Evolutionary conservation across 2,329 filamentous ascomycete genomes (phyloP), one percentile per base, ranked within the genome.

Genomic region (Pyrenophora teres): DNA sequence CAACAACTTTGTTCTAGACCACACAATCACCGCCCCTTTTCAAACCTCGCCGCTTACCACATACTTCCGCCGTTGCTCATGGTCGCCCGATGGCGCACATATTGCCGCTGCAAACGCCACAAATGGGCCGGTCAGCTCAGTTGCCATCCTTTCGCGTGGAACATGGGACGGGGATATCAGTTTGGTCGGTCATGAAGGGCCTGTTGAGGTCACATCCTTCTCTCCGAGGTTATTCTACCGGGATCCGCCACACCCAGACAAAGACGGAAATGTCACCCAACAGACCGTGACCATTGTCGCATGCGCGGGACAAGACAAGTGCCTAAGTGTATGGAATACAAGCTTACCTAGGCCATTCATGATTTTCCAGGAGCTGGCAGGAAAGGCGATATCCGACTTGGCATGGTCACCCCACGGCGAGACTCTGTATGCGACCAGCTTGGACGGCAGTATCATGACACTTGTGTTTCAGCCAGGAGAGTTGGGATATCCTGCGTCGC

Each of bases 81-180:
- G 94, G 94, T 97, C 92, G 2, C 95, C 94, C 0, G 94, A 99
- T 72, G 94, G 94, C 6, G 92, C 93, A 66, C 93, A 97, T 65
- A 97, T 99, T 56, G 94, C 94, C 3, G 94, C 94, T 3, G 91
- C 94, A 6, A 99, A 99, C 72, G 92, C 94, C 0, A 92, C 96
- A 16, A 99, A 99, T 69, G 94, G 94, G 0, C 95, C 94, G 1
- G 94, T 99, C 19, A 97, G 91, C 76, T 96, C 93, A 0, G 93
- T 97, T 27, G 93, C 94, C 4, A 97, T 99, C 52, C 91, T 99
- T 49, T 92, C 94, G 69, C 88, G 94, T 62, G 88, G 90, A 15
- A 84, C 85, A 32, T 99, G 95, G 94, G 92, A 96, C 67, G 92
- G 91, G 58, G 92, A 99, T 68, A 97, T 97, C 76, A 97, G 96